Base-by-base conservation (phyloP, 129 eudicot genomes). In the Helianthus tuberosus region DNA sequence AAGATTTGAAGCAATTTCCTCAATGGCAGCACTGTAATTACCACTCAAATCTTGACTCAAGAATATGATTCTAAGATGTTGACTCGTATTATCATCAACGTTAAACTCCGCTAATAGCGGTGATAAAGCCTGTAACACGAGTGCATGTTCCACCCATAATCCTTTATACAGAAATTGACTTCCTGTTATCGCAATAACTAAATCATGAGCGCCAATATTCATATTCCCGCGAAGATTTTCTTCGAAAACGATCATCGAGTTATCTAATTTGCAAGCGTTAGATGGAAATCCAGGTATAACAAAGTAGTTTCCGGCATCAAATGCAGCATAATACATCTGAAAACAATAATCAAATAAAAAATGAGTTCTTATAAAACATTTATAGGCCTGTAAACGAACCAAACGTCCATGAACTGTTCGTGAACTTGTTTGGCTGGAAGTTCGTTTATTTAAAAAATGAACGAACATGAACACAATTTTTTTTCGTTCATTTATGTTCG, bases 231-330 rank as follows among this genome's bases (percentile, higher is more conserved):
- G 86, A 29, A 69, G 51, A 81, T 36, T 85, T 47, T 81, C 84
- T 77, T 82, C 72, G 48, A 43, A 51, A 64, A 60, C 36, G 69
- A n/a, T 81, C 66, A 59, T 29, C 10, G 80, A 60, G 39, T 73
- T 76, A 66, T 87, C 85, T 61, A 84, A 82, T 76, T 81, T 81
- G 83, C 93, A 90, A 35, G 85, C 86, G 60, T 81, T 86, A 43
- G 79, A 64, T 35, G 99, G 97, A 72, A 93, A 81, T 41, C 99
- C 99, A 64, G 97, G 97, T 61, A 95, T 82, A 66, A 95, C 97
- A 74, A 83, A 85, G 92, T 81, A 95, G 84, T 95, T 91, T 84
- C 97, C 99, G 36, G 93, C 74, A 80, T 95, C 99, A 76, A 79
- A 84, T 44, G 84, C 66, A 57, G 99, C 91, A 80, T 95, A 95